These are phyloP conservation scores for Brassica incana DNA, from an alignment of 345 rosid species.

Conservation along the genomic window DNA sequence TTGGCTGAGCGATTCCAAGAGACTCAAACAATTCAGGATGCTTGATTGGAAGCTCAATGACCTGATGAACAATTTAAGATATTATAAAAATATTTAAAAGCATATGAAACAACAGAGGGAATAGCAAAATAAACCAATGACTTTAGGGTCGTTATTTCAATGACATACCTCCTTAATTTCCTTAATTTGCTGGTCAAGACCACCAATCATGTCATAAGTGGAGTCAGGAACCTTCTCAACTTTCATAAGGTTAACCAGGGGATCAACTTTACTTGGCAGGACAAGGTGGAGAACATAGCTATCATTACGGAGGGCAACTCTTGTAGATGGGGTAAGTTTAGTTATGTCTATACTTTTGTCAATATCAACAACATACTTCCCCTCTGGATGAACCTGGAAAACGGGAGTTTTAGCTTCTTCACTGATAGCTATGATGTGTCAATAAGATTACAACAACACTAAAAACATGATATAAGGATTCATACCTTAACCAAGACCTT, in stretches of 20 bases:
- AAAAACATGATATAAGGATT: not conserved
- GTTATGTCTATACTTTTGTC: slow-evolving; percentile 95
- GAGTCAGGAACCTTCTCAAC: slow-evolving; percentile 99
- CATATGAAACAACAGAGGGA: not conserved
- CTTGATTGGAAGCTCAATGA: slow-evolving; percentile 96
- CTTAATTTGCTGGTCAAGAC: slow-evolving; percentile 97
- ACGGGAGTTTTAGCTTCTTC: not conserved
- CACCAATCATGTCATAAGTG: slow-evolving; percentile 99
- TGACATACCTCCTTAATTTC: slow-evolving; percentile 86
- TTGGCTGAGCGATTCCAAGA: slow-evolving; percentile 98
- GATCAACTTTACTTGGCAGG: slow-evolving; percentile 96
- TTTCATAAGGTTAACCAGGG: slow-evolving; percentile 96
- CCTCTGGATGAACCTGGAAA: slow-evolving; percentile 96
- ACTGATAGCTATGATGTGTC: not conserved
- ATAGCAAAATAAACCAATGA: not conserved
- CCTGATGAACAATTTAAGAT: slow-evolving; percentile 48
- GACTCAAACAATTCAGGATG: slow-evolving; percentile 97
- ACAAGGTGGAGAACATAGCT: slow-evolving; percentile 95
- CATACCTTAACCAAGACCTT: slow-evolving; percentile 92
- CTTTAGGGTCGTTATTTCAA: no score
- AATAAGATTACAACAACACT: not conserved
- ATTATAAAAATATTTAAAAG: not conserved
- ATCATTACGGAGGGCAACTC: slow-evolving; percentile 97
- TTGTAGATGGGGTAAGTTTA: slow-evolving; percentile 86
- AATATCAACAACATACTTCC: slow-evolving; percentile 94